Percentiles rank a stretch among this genome's conserved stretches.
These are phyloP conservation scores for Holtermanniella nyarrowii DNA, from an alignment of 768 basidiomycete species.

Conservation along the genomic window DNA sequence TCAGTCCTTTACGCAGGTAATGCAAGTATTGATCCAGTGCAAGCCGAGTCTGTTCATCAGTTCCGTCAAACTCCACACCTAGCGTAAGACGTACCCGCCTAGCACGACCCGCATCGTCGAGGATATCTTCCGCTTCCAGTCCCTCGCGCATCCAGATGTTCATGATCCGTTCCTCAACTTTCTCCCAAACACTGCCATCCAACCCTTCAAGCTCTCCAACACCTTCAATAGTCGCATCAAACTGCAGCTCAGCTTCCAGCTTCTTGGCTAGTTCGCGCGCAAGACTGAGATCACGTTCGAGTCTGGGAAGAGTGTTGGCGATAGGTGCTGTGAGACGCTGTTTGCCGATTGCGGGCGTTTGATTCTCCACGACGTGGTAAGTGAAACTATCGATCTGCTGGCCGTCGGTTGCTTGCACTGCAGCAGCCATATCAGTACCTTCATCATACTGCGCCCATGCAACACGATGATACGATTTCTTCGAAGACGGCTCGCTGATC, in stretches of 20 bases:
- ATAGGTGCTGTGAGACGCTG: conserved; percentile 72
- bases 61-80: conserved; percentile 32
- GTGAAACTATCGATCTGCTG: conserved; percentile 90
- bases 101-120: not conserved
- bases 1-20: conserved; percentile 70
- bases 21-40: conserved; percentile 86
- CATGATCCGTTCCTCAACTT: not conserved
- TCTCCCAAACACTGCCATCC: not conserved
- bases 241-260: conserved; percentile 56
- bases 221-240: conserved; percentile 1
- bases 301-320: conserved; percentile 65
- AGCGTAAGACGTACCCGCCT: not conserved
- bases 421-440: conserved; percentile 66
- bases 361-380: conserved; percentile 62
- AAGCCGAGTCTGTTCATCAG: conserved; percentile 63
- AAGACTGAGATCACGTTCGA: conserved; percentile 70
- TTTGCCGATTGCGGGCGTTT: conserved; percentile 58
- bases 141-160: not conserved
- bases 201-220: not conserved
- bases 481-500: conserved; percentile 81
- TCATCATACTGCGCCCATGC: conserved; percentile 84
- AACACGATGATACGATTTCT: conserved; percentile 85
- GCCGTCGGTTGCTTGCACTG: conserved; percentile 65
- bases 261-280: conserved; percentile 60
- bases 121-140: not conserved